These are phyloP conservation scores for Nemania sp. DNA, from an alignment of 2,329 filamentous ascomycete genomes.

Conservation along the genomic window DNA sequence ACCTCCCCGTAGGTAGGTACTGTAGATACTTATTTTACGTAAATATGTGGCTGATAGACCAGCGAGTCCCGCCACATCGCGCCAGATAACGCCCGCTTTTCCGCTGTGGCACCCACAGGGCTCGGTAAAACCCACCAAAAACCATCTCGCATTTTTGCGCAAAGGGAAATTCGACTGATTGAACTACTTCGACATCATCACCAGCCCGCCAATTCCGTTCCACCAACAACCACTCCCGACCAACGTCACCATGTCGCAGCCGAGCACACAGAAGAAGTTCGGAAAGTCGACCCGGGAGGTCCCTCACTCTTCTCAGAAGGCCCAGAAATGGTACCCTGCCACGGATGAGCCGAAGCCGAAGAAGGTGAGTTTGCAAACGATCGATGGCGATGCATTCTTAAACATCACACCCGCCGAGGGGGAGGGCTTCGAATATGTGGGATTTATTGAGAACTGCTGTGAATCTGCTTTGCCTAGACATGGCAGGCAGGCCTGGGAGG, in stretches of 20 bases:
- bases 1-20: no score
- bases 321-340: conserved; percentile 98
- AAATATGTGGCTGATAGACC: conserved; percentile 19
- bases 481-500: neutral
- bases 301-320: conserved; percentile 86
- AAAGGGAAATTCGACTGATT: conserved; percentile 37
- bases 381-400: conserved; percentile 27
- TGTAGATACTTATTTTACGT: neutral
- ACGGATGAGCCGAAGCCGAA: conserved; percentile 87
- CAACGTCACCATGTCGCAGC: conserved; percentile 73
- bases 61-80: conserved; percentile 20
- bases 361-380: conserved; percentile 78
- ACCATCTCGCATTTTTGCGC: conserved; percentile 40
- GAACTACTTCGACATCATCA: conserved; percentile 33
- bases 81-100: conserved; percentile 21
- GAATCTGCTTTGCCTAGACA: neutral
- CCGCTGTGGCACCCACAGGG: conserved; percentile 39
- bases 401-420: neutral
- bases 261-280: conserved; percentile 85
- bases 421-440: neutral
- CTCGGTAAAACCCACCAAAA: conserved; percentile 43
- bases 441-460: neutral
- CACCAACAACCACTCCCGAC: conserved; percentile 41
- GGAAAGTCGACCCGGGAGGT: conserved; percentile 94
- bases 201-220: conserved; percentile 35